These are phyloP conservation scores for Bertia moriformis DNA, from an alignment of 2,329 filamentous ascomycete genomes.

Conservation along the genomic window DNA sequence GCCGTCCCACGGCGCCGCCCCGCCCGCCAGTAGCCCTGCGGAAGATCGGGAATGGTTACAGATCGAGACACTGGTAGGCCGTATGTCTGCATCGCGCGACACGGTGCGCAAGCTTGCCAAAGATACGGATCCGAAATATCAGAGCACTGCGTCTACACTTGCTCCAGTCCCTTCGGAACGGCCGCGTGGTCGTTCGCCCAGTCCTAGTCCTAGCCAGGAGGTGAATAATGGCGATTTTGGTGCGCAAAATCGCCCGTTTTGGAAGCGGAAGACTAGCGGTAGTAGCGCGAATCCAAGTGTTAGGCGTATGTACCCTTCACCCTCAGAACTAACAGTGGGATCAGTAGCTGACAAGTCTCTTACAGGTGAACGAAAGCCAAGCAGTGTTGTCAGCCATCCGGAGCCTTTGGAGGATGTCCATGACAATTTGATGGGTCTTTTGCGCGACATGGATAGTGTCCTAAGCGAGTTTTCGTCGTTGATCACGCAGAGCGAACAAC, in stretches of 20 bases:
- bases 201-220: constrained; percentile 19
- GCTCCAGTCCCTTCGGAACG: background rate
- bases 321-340: background rate
- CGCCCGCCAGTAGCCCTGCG: constrained; percentile 11
- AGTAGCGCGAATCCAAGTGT: background rate
- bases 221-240: constrained; percentile 37
- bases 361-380: constrained; percentile 11
- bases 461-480: constrained; percentile 69
- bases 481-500: constrained; percentile 64
- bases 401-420: constrained; percentile 52
- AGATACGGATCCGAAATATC: constrained; percentile 48
- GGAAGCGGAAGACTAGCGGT: constrained; percentile 75
- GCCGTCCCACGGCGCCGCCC: background rate
- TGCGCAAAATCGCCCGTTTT: constrained; percentile 57
- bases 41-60: constrained; percentile 78
- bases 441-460: constrained; percentile 71
- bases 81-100: constrained; percentile 76
- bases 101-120: constrained; percentile 74
- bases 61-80: constrained; percentile 72
- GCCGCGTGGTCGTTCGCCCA: background rate
- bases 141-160: background rate
- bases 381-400: constrained; percentile 18
- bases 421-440: constrained; percentile 69
- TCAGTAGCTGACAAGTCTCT: constrained; percentile 11
- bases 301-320: background rate